Evolutionary conservation across 805 yeast genomes (phyloP).

Genomic region (Pichia ethanolica): DNA sequence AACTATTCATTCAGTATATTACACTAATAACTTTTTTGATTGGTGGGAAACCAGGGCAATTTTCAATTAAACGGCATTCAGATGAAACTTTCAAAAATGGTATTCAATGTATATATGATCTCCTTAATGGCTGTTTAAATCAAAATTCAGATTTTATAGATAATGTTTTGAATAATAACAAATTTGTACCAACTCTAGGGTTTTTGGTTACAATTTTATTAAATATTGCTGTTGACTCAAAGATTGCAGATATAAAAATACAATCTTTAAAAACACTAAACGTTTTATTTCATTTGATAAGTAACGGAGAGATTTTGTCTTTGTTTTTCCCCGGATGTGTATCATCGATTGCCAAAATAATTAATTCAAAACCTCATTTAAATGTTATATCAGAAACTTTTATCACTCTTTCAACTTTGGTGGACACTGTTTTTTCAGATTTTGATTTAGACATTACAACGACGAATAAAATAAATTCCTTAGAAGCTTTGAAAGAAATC

Average conservation of each 20-base stretch:
- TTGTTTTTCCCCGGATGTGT: conserved; percentile 46
- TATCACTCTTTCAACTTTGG: conserved; percentile 24
- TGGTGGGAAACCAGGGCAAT: conserved; percentile 37
- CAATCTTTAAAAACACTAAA: conserved; percentile 29
- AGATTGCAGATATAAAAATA: conserved; percentile 24
- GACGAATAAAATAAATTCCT: conserved; percentile 4
- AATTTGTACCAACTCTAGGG: conserved; percentile 38
- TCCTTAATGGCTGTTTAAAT: conserved; percentile 27
- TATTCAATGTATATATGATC: conserved; percentile 22
- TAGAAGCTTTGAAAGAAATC: conserved; percentile 12
- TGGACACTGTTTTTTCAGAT: conserved; percentile 36
- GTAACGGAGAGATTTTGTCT: conserved; percentile 43
- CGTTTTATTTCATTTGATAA: conserved; percentile 28
- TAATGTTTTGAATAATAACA: conserved; percentile 25
- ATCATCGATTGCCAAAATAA: conserved; percentile 35
- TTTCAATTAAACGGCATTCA: conserved; percentile 22
- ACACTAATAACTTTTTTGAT: conserved; percentile 40
- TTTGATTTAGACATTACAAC: conserved; percentile 24
- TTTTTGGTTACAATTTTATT: conserved; percentile 40
- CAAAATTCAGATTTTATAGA: conserved; percentile 21
- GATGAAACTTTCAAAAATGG: conserved; percentile 34
- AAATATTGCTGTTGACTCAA: conserved; percentile 26
- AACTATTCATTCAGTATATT: conserved; percentile 37
- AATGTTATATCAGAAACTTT: conserved; percentile 29
- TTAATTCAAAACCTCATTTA: conserved; percentile 30